A percentile compares a stretch with the other conserved stretches of the same genome.
Evolutionary conservation across 768 basidiomycete species (phyloP).

Genomic region (Dictyophora rubrovolvata): DNA sequence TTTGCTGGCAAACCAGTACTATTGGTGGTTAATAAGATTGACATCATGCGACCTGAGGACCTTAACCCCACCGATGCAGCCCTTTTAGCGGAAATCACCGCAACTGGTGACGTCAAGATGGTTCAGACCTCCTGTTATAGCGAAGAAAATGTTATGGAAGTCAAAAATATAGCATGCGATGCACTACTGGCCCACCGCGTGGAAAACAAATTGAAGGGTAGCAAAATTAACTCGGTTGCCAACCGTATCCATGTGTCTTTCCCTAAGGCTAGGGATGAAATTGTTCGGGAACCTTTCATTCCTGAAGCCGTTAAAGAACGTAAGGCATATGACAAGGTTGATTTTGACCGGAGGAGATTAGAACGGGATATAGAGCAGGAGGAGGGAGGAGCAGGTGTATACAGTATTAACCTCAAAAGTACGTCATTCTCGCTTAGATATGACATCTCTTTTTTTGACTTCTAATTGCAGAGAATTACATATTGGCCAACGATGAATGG

Average conservation of each 20-base stretch:
- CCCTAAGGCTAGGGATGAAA: conserved; percentile 84
- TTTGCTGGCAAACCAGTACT: conserved; percentile 89
- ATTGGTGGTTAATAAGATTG: conserved; percentile 97
- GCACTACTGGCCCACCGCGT: conserved; percentile 91
- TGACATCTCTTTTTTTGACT: background rate
- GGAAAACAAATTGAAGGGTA: conserved; percentile 87
- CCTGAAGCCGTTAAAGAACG: conserved; percentile 71
- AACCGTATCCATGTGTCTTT: conserved; percentile 95
- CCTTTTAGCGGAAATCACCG: conserved; percentile 82
- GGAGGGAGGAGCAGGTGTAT: conserved; percentile 85
- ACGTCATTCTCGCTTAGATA: conserved; percentile 21
- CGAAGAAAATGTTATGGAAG: conserved; percentile 95
- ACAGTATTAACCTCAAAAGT: conserved; percentile 87
- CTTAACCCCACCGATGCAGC: conserved; percentile 64
- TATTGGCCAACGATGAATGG: conserved; percentile 86
- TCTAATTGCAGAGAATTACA: conserved; percentile 68
- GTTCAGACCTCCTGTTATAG: conserved; percentile 90
- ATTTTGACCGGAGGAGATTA: conserved; percentile 64
- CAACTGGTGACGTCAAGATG: conserved; percentile 55
- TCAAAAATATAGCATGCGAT: conserved; percentile 93
- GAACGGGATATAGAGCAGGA: conserved; percentile 78
- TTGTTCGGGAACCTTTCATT: conserved; percentile 79
- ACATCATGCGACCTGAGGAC: conserved; percentile 82
- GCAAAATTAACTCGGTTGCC: conserved; percentile 81
- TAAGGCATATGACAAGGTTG: conserved; percentile 79